phyloP scores from a whole-genome alignment of 805 yeast genomes.

The Kodamaea kakaduensis region DNA sequence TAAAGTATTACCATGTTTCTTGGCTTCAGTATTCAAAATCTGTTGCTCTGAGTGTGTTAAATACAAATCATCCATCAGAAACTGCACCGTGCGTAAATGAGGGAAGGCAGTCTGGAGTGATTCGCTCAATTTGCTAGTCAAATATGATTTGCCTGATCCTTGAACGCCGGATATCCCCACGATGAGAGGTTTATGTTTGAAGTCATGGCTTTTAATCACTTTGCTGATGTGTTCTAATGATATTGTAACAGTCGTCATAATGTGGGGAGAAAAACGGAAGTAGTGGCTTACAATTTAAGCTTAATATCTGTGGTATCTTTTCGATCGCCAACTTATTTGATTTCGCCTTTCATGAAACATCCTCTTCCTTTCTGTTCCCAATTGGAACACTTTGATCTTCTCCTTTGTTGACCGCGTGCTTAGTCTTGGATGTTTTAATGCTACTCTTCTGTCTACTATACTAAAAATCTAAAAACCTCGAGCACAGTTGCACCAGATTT shows the following conservation, averaged over 20 bases:
- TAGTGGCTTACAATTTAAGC: too few species aligned
- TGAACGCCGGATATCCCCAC: conserved; percentile 69
- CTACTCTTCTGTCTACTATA: too few species aligned
- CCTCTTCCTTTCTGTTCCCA: too few species aligned
- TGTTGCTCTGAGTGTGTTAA: conserved; percentile 61
- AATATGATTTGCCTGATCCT: conserved; percentile 67
- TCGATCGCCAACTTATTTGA: too few species aligned
- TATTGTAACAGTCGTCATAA: conserved; percentile 10
- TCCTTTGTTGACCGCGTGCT: too few species aligned
- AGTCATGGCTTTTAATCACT: conserved; percentile 21
- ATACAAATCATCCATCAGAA: conserved; percentile 88
- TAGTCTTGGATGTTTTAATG: too few species aligned
- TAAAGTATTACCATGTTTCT: conserved; percentile 45
- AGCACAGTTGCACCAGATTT: too few species aligned
- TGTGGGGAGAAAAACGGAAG: too few species aligned
- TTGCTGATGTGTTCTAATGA: conserved; percentile 26
- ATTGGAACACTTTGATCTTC: too few species aligned
- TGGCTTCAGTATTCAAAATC: conserved; percentile 32
- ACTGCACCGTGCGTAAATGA: conserved; percentile 35
- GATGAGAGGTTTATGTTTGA: conserved; percentile 38
- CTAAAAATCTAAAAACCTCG: too few species aligned
- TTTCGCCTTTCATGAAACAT: too few species aligned
- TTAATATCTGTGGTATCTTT: too few species aligned
- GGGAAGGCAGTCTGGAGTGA: conserved; percentile 35
- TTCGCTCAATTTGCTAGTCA: conserved; percentile 36